Evolutionary conservation across 768 basidiomycete genomes (phyloP).

Genomic region (Lactarius trivialis): DNA sequence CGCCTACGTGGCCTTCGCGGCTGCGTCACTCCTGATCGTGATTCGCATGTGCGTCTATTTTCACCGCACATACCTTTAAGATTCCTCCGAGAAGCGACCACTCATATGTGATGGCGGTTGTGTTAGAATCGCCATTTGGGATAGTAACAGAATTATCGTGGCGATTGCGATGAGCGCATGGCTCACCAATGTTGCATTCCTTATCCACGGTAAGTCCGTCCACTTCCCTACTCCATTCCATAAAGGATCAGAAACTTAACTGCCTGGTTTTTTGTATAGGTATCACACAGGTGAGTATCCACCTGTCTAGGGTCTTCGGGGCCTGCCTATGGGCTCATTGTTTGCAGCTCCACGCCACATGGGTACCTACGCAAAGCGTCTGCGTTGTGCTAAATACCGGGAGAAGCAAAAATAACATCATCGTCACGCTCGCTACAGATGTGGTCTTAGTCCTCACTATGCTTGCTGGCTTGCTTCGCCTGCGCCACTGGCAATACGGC

Average conservation of each 20-base stretch:
- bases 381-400: background rate
- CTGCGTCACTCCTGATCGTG: constrained; percentile 3
- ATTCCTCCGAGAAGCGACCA: background rate
- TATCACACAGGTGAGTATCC: background rate
- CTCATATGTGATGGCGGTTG: background rate
- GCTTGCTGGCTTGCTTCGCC: constrained; percentile 6
- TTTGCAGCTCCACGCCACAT: background rate
- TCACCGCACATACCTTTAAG: background rate
- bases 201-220: background rate
- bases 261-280: background rate
- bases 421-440: background rate
- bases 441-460: constrained; percentile 1
- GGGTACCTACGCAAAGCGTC: background rate
- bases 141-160: background rate
- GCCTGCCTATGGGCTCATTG: no score
- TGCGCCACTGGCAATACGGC: background rate
- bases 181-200: background rate
- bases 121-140: constrained; percentile 11
- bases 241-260: no score
- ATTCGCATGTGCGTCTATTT: constrained; percentile 11
- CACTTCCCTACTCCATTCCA: no score
- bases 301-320: background rate
- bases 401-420: background rate
- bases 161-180: background rate
- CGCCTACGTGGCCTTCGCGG: background rate